Conservation (phyloP, 441 rosid species). For the Oxalis stricta region DNA sequence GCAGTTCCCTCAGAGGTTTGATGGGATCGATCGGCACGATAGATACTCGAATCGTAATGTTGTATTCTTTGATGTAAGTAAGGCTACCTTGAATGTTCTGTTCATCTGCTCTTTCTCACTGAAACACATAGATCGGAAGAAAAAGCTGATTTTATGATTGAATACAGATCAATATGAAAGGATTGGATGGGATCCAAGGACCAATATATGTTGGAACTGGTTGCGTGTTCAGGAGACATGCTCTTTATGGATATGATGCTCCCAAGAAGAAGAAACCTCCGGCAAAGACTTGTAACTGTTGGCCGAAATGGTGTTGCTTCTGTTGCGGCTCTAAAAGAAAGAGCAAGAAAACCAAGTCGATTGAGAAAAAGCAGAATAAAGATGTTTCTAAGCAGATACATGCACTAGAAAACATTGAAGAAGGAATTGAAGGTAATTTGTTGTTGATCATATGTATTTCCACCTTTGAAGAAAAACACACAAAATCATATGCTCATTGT, state of each 20-base stretch:
- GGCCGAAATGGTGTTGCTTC: constrained; percentile 74
- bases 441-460: no score
- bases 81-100: neutral
- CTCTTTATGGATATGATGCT: constrained; percentile 88
- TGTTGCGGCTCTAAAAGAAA: constrained; percentile 49
- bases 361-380: constrained; percentile 40
- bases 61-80: constrained; percentile 86
- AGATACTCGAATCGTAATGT: constrained; percentile 86
- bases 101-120: neutral
- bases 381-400: constrained; percentile 64
- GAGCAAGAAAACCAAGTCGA: constrained; percentile 37
- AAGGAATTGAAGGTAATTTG: constrained; percentile 57
- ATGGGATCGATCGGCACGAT: constrained; percentile 81
- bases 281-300: constrained; percentile 74
- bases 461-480: no score
- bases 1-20: constrained; percentile 93
- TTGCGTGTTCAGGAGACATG: constrained; percentile 88
- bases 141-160: neutral
- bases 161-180: constrained; percentile 91
- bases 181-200: constrained; percentile 92
- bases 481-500: no score
- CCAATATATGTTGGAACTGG: constrained; percentile 98
- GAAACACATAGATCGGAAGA: neutral
- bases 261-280: constrained; percentile 72
- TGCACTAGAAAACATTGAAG: constrained; percentile 72